These are phyloP conservation scores for Cyclocybe aegerita DNA, from an alignment of 768 basidiomycete species.

Conservation along the genomic window DNA sequence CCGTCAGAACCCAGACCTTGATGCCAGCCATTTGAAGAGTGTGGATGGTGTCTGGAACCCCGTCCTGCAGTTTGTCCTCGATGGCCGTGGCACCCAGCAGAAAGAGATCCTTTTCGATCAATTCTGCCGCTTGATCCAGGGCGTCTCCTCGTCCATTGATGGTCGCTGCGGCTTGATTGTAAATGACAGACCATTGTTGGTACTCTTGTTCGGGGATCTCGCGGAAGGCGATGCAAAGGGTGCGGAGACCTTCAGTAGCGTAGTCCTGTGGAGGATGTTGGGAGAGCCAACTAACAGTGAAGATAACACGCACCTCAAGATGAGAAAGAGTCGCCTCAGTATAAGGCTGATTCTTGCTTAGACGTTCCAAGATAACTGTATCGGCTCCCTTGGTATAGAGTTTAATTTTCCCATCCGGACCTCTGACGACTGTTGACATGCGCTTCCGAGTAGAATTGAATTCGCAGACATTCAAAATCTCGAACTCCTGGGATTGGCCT, in stretches of 20 bases:
- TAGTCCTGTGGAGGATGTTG: slow-evolving; percentile 62
- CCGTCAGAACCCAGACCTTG: slow-evolving; percentile 98
- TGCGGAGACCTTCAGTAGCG: slow-evolving; percentile 94
- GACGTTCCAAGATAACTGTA: slow-evolving; percentile 92
- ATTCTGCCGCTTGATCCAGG: slow-evolving; percentile 89
- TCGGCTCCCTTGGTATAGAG: slow-evolving; percentile 97
- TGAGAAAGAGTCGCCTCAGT: slow-evolving; percentile 86
- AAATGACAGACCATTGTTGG: slow-evolving; percentile 81
- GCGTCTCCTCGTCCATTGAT: slow-evolving; percentile 95
- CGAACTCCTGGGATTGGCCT: slow-evolving; percentile 74
- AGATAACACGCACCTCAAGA: slow-evolving; percentile 66
- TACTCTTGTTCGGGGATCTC: slow-evolving; percentile 93
- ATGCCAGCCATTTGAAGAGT: slow-evolving; percentile 98
- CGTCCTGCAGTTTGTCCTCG: slow-evolving; percentile 98
- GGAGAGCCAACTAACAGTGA: slow-evolving; percentile 2
- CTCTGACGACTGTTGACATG: slow-evolving; percentile 93
- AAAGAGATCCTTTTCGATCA: slow-evolving; percentile 93
- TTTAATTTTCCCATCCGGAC: slow-evolving; percentile 89
- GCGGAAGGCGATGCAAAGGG: slow-evolving; percentile 93
- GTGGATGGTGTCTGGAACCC: slow-evolving; percentile 97
- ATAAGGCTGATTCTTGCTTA: slow-evolving; percentile 82
- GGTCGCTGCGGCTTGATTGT: slow-evolving; percentile 91
- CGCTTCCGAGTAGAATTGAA: slow-evolving; percentile 98
- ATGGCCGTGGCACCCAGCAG: slow-evolving; percentile 96
- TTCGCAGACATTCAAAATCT: slow-evolving; percentile 96